A percentile compares a stretch with the other conserved stretches of the same genome.
phyloP scores from a whole-genome alignment of 164 flowering plant genomes.

The Dillenia suffruticosa region DNA sequence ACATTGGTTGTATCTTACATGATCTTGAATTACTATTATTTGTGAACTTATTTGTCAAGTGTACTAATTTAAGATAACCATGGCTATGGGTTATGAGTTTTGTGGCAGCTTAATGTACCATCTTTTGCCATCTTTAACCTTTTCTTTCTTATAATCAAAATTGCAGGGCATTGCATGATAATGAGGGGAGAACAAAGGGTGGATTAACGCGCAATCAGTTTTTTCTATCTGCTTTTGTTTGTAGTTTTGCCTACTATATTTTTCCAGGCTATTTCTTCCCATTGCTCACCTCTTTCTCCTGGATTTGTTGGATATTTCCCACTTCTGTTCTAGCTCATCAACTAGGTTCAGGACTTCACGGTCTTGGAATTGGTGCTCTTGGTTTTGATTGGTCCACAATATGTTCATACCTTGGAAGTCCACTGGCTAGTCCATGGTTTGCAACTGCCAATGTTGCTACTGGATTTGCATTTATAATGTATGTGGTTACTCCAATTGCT shows the following conservation, averaged over 20 bases:
- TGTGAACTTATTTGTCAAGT: no score
- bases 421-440: slow-evolving; percentile 66
- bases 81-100: no score
- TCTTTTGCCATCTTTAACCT: no score
- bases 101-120: no score
- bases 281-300: slow-evolving; percentile 53
- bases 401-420: slow-evolving; percentile 55
- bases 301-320: slow-evolving; percentile 65
- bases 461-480: slow-evolving; percentile 43
- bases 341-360: slow-evolving; percentile 57
- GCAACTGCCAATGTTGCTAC: slow-evolving; percentile 51
- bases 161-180: slow-evolving; percentile 59
- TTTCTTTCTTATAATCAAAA: background rate
- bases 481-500: slow-evolving; percentile 41
- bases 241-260: slow-evolving; percentile 60
- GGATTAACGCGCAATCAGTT: slow-evolving; percentile 46
- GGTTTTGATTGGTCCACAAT: slow-evolving; percentile 63
- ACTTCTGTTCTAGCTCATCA: slow-evolving; percentile 61
- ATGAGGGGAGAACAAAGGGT: slow-evolving; percentile 25
- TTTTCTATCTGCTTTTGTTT: slow-evolving; percentile 50
- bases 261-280: slow-evolving; percentile 59
- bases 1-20: no score
- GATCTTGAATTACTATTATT: no score
- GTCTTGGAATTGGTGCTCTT: slow-evolving; percentile 59
- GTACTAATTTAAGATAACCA: no score